Conservation (phyloP, 2,329 filamentous ascomycete genomes). For the Pseudogymnoascus sp. region DNA sequence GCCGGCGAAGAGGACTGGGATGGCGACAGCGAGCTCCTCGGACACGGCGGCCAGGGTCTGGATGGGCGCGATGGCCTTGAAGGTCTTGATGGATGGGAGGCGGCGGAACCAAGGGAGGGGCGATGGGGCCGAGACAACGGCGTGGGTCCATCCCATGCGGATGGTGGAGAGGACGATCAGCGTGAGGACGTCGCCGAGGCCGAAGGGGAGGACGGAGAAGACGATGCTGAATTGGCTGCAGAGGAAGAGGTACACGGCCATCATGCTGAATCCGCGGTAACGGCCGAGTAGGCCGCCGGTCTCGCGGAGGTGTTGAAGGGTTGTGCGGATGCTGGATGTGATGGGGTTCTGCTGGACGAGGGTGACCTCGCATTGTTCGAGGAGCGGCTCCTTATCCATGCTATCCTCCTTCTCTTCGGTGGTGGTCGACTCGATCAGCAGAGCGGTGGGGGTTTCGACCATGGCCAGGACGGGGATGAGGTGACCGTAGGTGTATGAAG, state of each 20-base stretch:
- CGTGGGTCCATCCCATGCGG: constrained; percentile 74
- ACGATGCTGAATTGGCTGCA: constrained; percentile 28
- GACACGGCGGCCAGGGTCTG: constrained; percentile 55
- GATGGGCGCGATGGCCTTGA: constrained; percentile 61
- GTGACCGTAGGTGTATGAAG: constrained; percentile 50
- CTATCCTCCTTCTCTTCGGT: constrained; percentile 27
- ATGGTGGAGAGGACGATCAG: constrained; percentile 58
- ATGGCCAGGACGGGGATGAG: constrained; percentile 55
- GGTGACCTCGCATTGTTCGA: constrained; percentile 35
- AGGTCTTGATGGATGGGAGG: constrained; percentile 57
- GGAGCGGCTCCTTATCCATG: constrained; percentile 32
- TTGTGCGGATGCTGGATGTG: constrained; percentile 50
- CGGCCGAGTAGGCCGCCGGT: constrained; percentile 56
- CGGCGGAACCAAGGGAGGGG: constrained; percentile 58
- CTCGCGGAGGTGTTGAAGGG: constrained; percentile 52
- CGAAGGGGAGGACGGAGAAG: constrained; percentile 34
- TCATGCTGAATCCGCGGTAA: constrained; percentile 58
- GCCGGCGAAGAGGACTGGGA: constrained; percentile 40
- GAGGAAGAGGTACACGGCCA: constrained; percentile 39
- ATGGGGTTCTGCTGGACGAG: constrained; percentile 47
- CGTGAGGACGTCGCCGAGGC: constrained; percentile 46
- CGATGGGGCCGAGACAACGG: constrained; percentile 66
- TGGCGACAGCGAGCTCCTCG: constrained; percentile 39
- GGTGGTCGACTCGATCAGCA: constrained; percentile 38
- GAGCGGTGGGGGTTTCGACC: constrained; percentile 50